Evolutionary conservation across 208 protist genomes (phyloP).

Genomic region (Crithidia fasciculata): DNA sequence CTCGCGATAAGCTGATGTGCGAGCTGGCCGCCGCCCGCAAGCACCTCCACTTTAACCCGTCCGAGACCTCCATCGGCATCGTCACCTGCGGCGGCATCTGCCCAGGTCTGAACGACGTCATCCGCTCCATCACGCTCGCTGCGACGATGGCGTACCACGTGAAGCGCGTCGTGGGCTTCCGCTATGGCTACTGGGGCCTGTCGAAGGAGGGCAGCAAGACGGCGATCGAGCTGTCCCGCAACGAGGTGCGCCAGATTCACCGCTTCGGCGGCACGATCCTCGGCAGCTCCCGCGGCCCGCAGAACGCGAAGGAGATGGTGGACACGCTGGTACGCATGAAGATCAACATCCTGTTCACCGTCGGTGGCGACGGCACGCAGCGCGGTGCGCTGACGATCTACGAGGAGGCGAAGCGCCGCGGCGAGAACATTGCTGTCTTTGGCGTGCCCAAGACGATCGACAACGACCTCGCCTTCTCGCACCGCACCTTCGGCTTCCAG

Average conservation of each 20-base stretch:
- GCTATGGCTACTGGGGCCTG: constrained; percentile 93
- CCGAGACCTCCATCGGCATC: constrained; percentile 89
- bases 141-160: constrained; percentile 87
- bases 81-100: constrained; percentile 97
- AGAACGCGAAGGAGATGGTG: constrained; percentile 90
- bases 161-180: constrained; percentile 92
- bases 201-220: constrained; percentile 88
- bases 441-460: constrained; percentile 97
- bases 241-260: constrained; percentile 89
- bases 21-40: constrained; percentile 83
- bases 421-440: constrained; percentile 89
- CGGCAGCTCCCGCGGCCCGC: constrained; percentile 91
- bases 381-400: constrained; percentile 83
- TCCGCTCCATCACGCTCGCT: constrained; percentile 90
- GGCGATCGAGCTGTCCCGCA: constrained; percentile 84
- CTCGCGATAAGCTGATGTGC: constrained; percentile 66
- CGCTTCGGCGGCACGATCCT: constrained; percentile 93
- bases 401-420: constrained; percentile 82
- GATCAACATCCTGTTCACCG: constrained; percentile 93
- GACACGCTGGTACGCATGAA: constrained; percentile 86
- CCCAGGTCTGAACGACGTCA: constrained; percentile 95
- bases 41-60: constrained; percentile 90
- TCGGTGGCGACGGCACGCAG: constrained; percentile 96
- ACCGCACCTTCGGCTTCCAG: constrained; percentile 95
- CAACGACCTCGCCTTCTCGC: constrained; percentile 94